phyloP scores from a whole-genome alignment of 208 protist species.

The Balamuthia mandrillaris region DNA sequence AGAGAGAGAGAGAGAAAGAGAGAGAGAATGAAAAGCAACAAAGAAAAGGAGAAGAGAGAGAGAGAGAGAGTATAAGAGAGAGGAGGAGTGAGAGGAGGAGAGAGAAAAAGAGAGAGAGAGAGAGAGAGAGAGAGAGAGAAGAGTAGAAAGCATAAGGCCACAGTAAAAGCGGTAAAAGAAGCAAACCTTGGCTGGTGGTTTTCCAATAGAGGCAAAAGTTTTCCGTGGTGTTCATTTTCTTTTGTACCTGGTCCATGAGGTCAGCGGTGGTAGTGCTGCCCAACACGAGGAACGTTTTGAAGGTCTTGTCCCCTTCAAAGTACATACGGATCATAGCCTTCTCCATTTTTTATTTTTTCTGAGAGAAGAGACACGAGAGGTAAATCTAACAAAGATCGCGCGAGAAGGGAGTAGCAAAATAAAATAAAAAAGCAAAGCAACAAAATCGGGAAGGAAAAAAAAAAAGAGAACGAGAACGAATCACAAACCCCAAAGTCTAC shows the following conservation, averaged over 20 bases:
- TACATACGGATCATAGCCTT: slow-evolving; percentile 5
- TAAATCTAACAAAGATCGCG: too few relatives aligned
- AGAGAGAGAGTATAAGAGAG: not conserved
- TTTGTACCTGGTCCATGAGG: not conserved
- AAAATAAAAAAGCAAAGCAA: too few relatives aligned
- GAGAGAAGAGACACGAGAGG: too few relatives aligned
- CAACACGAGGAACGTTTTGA: slow-evolving; percentile 25
- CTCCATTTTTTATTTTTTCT: not conserved
- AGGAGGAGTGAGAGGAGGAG: not conserved
- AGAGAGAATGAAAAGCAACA: not conserved
- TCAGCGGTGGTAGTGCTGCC: not conserved
- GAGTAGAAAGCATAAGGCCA: too few relatives aligned
- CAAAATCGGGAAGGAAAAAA: too few relatives aligned
- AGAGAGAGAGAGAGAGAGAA: not conserved
- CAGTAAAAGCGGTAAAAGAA: too few relatives aligned
- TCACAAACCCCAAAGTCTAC: too few relatives aligned
- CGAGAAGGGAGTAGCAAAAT: too few relatives aligned
- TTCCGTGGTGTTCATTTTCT: not conserved
- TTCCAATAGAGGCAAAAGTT: not conserved
- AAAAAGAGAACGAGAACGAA: too few relatives aligned
- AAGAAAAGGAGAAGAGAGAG: not conserved
- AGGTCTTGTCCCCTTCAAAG: slow-evolving; percentile 32
- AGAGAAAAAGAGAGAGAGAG: not conserved
- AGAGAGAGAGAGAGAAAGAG: not conserved
- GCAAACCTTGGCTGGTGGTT: too few relatives aligned